phyloP scores from a whole-genome alignment of 768 basidiomycete species.

The Stropharia rugosoannulata region DNA sequence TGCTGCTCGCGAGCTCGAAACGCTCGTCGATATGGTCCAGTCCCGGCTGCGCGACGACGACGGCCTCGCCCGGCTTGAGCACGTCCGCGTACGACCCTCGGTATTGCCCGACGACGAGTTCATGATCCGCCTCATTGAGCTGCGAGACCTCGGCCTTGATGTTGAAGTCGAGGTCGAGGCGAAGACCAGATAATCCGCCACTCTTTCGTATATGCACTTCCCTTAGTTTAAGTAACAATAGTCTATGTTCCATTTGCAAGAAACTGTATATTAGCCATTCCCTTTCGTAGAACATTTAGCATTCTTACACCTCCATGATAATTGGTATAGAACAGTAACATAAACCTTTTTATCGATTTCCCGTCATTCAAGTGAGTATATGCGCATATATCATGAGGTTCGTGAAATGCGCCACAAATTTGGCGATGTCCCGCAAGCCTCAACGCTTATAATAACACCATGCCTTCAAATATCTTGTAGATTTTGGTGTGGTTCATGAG shows the following conservation, averaged over 20 bases:
- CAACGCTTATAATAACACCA: too few species aligned
- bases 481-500: too few species aligned
- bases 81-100: slow-evolving; percentile 24
- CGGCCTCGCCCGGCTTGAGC: slow-evolving; percentile 24
- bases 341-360: too few species aligned
- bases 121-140: slow-evolving; percentile 23
- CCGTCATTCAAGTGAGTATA: too few species aligned
- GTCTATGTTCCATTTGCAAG: slow-evolving; percentile 10
- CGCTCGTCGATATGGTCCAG: slow-evolving; percentile 36
- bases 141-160: slow-evolving; percentile 25
- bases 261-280: slow-evolving; percentile 8
- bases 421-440: too few species aligned
- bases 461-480: too few species aligned
- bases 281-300: too few species aligned
- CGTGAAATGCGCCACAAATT: too few species aligned
- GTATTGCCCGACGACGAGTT: slow-evolving; percentile 24
- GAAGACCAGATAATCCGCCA: neutral
- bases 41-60: slow-evolving; percentile 28
- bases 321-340: too few species aligned
- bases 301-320: too few species aligned
- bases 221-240: neutral
- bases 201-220: neutral
- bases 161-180: slow-evolving; percentile 20
- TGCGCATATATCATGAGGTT: too few species aligned
- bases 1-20: slow-evolving; percentile 25